A percentile compares a stretch with the other conserved stretches of the same genome.
Conservation (phyloP, 2,329 filamentous ascomycete species). For the Fusarium beomiforme region DNA sequence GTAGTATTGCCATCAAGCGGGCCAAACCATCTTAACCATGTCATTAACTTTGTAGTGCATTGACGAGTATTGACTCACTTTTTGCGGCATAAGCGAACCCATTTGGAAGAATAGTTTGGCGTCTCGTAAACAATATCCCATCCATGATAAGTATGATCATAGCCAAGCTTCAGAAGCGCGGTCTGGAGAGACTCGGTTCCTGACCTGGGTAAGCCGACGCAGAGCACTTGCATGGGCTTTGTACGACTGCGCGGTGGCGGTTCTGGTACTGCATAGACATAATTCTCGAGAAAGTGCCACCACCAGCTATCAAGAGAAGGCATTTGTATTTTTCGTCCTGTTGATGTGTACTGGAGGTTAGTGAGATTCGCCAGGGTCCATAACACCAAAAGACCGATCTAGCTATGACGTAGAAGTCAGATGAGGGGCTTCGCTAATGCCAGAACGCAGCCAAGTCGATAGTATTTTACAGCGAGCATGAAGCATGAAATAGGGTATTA, state of each 20-base stretch:
- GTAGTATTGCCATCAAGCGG: conserved; percentile 10
- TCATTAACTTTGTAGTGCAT: background rate
- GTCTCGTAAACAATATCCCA: conserved; percentile 48
- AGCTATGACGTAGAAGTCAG: background rate
- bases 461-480: too few relatives aligned
- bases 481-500: too few relatives aligned
- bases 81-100: conserved; percentile 16
- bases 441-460: rapidly evolving
- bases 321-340: background rate
- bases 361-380: too few relatives aligned
- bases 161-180: conserved; percentile 43
- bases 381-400: background rate
- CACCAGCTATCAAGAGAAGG: conserved; percentile 16
- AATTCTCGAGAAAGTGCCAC: conserved; percentile 12
- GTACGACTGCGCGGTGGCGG: conserved; percentile 38
- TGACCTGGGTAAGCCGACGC: conserved; percentile 47
- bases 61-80: background rate
- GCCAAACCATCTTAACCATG: conserved; percentile 15
- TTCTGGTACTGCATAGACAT: conserved; percentile 23
- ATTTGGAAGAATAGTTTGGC: conserved; percentile 11
- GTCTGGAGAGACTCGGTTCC: conserved; percentile 50
- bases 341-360: too few relatives aligned
- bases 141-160: conserved; percentile 49
- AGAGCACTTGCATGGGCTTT: conserved; percentile 49
- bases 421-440: background rate